phyloP scores from a whole-genome alignment of 2,329 filamentous ascomycete species.

The Alternaria ethzedia region DNA sequence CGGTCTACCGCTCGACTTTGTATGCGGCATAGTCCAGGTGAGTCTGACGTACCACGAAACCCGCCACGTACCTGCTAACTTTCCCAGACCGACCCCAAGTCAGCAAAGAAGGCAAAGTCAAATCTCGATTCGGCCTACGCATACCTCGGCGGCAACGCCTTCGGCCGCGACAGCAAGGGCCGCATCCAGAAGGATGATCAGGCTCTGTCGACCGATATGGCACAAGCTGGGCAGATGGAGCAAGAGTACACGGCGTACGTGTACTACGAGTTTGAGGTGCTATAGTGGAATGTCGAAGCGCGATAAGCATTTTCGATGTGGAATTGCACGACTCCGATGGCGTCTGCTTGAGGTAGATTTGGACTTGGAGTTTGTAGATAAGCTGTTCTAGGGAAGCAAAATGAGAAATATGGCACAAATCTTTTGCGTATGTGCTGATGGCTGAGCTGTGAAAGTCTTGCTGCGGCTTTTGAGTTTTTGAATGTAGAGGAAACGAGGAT shows the following conservation, averaged over 20 bases:
- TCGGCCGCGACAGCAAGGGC: constrained; percentile 92
- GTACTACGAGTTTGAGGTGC: constrained; percentile 91
- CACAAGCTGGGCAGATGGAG: constrained; percentile 71
- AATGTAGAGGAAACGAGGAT: too few species aligned
- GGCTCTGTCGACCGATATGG: constrained; percentile 79
- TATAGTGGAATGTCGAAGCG: too few species aligned
- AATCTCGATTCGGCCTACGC: constrained; percentile 82
- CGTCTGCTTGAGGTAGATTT: too few species aligned
- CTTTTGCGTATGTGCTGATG: too few species aligned
- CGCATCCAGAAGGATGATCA: constrained; percentile 90
- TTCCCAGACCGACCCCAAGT: constrained; percentile 78
- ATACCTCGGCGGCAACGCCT: constrained; percentile 92
- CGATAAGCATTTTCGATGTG: too few species aligned
- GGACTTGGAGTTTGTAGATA: too few species aligned
- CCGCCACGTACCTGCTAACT: constrained; percentile 2
- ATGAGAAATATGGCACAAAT: too few species aligned
- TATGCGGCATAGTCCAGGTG: constrained; percentile 84
- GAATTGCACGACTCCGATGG: too few species aligned
- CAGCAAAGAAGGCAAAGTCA: constrained; percentile 71
- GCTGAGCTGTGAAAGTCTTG: too few species aligned
- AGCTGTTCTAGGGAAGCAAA: too few species aligned
- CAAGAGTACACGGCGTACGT: constrained; percentile 95
- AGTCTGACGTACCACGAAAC: background rate
- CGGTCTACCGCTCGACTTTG: constrained; percentile 87
- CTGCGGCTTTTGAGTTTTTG: too few species aligned